Conservation (phyloP, 2,329 filamentous ascomycete genomes). For the Neoascochyta sp. region DNA sequence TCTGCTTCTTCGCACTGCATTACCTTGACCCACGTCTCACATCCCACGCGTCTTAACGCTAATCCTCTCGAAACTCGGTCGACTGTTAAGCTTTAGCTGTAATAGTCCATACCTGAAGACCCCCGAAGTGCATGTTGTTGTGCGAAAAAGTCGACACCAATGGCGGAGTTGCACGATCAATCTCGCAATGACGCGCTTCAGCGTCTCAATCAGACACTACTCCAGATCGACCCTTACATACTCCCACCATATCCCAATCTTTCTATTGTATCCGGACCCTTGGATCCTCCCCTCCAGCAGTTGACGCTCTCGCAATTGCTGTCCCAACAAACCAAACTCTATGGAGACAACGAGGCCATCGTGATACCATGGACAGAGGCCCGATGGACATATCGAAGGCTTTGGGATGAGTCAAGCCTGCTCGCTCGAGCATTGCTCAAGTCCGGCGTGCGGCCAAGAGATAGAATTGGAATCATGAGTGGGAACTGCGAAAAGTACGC, state of each 20-base stretch:
- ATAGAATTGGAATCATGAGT: slow-evolving; percentile 72
- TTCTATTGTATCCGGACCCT: slow-evolving; percentile 64
- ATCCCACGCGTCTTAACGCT: no score
- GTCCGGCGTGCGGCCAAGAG: slow-evolving; percentile 63
- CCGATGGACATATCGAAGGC: slow-evolving; percentile 60
- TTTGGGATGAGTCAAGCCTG: slow-evolving; percentile 39
- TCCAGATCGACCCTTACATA: slow-evolving; percentile 38
- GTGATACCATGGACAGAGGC: slow-evolving; percentile 73
- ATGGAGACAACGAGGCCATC: slow-evolving; percentile 64
- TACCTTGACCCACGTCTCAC: no score
- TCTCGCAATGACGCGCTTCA: slow-evolving; percentile 28
- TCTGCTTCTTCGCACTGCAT: slow-evolving; percentile 11
- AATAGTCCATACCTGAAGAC: background rate
- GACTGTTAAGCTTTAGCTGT: no score
- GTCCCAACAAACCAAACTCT: slow-evolving; percentile 64
- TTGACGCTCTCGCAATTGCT: slow-evolving; percentile 70
- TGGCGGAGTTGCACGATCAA: slow-evolving; percentile 29
- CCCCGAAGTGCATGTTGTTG: background rate
- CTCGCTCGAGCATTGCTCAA: slow-evolving; percentile 53
- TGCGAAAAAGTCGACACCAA: slow-evolving; percentile 4
- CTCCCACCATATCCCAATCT: slow-evolving; percentile 41
- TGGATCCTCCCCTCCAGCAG: slow-evolving; percentile 65
- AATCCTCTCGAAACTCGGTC: no score
- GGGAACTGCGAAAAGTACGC: slow-evolving; percentile 57
- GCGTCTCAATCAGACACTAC: slow-evolving; percentile 37